Evolutionary conservation across 768 basidiomycete species (phyloP), one percentile per base, ranked within the genome.

Genomic region (Amanita inopinata): DNA sequence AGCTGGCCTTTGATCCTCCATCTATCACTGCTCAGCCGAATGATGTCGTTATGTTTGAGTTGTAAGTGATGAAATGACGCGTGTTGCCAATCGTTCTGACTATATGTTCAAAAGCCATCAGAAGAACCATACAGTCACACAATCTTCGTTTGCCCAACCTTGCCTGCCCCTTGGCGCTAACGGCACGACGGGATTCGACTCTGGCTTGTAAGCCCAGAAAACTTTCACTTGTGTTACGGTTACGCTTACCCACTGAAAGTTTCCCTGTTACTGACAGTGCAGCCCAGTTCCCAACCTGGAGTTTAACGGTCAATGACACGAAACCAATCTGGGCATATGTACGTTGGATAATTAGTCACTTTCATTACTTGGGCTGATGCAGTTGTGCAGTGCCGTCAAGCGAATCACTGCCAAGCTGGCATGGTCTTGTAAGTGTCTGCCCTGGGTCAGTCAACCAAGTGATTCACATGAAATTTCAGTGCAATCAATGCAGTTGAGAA

Each of bases 51-150:
- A 58, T 66, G 40, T 83, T 83, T 61, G 66, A 74, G 55, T 81
- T 81, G 74, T 76, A 54, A 38, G 73, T 22, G 10, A 14, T 17
- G 18, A 30, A 17, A 10, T 25, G 42, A 8, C 31, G 38, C 23
- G 39, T 47, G 19, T 18, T 3, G 31, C 20, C 32, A 31, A 34
- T n/a, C n/a, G n/a, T 39, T 33, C 27, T 52, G 23, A 51, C 30
- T 9, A 8, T 19, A n/a, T 24, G 32, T 46, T 25, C 34, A 49
- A 33, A 49, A 76, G 74, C 71, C 71, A 71, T 42, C 65, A 69
- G 55, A 80, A 80, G 70, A 83, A 81, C 60, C 79, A 81, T 62
- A 73, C 73, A 5, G 76, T 77, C 17, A 77, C 76, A 15, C 76
- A 80, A 58, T 74, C 74, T 7, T 63, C 72, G 3, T 81, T 83